Base-by-base conservation (phyloP, 768 basidiomycete genomes). In the Terana coerulea region DNA sequence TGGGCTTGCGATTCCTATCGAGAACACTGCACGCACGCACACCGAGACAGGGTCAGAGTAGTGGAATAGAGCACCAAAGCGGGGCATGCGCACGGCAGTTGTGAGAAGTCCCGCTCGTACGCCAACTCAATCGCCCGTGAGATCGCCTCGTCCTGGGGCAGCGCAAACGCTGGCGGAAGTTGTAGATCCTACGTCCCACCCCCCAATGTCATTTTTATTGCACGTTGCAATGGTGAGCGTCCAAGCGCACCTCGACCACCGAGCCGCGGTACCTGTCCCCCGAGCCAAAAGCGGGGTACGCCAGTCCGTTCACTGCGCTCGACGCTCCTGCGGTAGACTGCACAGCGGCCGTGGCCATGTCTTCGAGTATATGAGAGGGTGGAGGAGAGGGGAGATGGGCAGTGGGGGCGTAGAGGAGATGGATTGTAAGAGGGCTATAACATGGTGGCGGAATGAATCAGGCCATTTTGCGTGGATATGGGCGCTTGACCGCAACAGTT, bases 61-160 rank as follows among this genome's bases (percentile, higher is more conserved):
- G 3, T 1, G 4, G 28, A 24, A 42, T 22, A 36, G 15, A 11
- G 37, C 10, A 39, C 3, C n/a, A 21, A 15, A 5, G 15, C 39
- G 15, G 15, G 47, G 7, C 15, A n/a, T n/a, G 30, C 71, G 61
- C 60, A 95, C 94, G 94, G 94, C 54, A 95, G 85, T 60, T 95
- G 86, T 15, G 92, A 92, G 69, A 95, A 97, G 64, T 97, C 94
- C 29, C 92, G 83, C 58, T 97, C 94, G 60, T 94, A 95, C 0
- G 93, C 94, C 22, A 88, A 77, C 59, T 91, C 91, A 25, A 95
- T 80, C 1, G 90, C 93, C 21, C 79, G 75, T 8, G 80, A 76
- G 51, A 95, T 83, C 17, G 80, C 75, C 61, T 91, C 91, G 52
- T 76, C 75, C 10, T 76, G 70, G 7, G 87, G 86, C 3, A 95